phyloP scores from a whole-genome alignment of 2,329 filamentous ascomycete genomes.

The Chrysoporthe austroafricana region DNA sequence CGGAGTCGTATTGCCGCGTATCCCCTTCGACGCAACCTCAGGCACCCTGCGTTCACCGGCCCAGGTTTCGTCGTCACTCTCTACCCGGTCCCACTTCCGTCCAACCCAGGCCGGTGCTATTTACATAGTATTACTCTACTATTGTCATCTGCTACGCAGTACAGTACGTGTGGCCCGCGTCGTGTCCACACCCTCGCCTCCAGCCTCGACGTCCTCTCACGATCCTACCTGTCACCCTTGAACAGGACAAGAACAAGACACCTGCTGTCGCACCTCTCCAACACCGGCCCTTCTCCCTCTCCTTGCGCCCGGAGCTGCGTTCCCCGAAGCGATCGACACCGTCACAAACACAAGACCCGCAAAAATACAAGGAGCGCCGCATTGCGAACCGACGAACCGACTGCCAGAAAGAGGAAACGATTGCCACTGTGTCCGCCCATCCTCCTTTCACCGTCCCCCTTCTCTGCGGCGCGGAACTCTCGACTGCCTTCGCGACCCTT shows the following conservation, averaged over 20 bases:
- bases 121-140: background rate
- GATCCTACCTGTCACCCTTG: background rate
- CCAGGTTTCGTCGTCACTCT: background rate
- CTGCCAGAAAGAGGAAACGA: conserved; percentile 17
- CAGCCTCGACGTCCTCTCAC: background rate
- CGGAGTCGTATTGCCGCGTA: conserved; percentile 5
- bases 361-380: conserved; percentile 16
- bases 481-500: background rate
- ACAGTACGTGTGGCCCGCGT: background rate
- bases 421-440: conserved; percentile 11
- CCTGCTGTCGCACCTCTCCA: background rate
- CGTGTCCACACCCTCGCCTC: background rate
- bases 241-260: background rate
- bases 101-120: background rate
- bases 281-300: background rate
- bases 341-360: conserved; percentile 11
- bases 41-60: background rate
- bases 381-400: conserved; percentile 1
- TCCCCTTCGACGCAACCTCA: background rate
- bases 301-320: background rate
- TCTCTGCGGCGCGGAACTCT: background rate
- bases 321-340: conserved; percentile 8
- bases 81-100: background rate
- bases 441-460: background rate
- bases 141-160: background rate